A percentile compares a stretch with the other conserved stretches of the same genome.
phyloP scores from a whole-genome alignment of 495 filamentous ascomycete species.

The Tuber calosporum region DNA sequence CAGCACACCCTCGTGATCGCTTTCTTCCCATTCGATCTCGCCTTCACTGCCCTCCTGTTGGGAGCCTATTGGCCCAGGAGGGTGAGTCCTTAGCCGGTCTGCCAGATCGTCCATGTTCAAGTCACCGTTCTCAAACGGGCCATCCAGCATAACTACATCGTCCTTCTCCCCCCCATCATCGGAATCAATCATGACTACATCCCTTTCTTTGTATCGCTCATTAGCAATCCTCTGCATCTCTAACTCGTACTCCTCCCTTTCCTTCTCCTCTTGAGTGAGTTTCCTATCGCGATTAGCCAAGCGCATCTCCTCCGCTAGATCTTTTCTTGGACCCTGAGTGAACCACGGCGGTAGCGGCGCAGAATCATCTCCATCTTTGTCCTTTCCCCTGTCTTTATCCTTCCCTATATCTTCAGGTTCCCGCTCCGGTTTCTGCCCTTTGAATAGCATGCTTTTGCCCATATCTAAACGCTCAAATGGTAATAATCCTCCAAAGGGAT shows the following conservation, averaged over 20 bases:
- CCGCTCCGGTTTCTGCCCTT: slow-evolving; percentile 29
- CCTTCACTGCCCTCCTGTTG: slow-evolving; percentile 21
- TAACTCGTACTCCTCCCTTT: slow-evolving; percentile 10
- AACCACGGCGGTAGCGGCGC: slow-evolving; percentile 85
- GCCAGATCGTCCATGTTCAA: slow-evolving; percentile 45
- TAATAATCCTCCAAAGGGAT: slow-evolving; percentile 67
- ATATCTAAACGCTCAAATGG: slow-evolving; percentile 84
- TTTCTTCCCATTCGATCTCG: slow-evolving; percentile 46
- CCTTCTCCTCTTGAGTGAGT: slow-evolving; percentile 25
- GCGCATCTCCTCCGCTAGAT: slow-evolving; percentile 51
- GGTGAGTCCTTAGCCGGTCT: slow-evolving; percentile 13
- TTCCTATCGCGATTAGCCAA: slow-evolving; percentile 35
- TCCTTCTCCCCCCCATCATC: slow-evolving; percentile 43
- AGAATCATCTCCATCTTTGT: slow-evolving; percentile 52
- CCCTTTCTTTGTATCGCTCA: slow-evolving; percentile 45
- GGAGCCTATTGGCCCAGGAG: not conserved
- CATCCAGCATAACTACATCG: slow-evolving; percentile 55
- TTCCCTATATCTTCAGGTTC: slow-evolving; percentile 23
- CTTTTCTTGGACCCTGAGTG: slow-evolving; percentile 46
- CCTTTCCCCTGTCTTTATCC: slow-evolving; percentile 39
- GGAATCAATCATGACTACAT: slow-evolving; percentile 46
- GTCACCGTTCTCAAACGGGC: slow-evolving; percentile 13
- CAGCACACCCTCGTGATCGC: slow-evolving; percentile 42
- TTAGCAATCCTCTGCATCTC: slow-evolving; percentile 21
- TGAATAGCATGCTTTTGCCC: slow-evolving; percentile 44